A percentile compares a stretch with the other conserved stretches of the same genome.
These are phyloP conservation scores for Brachypodium distachyon DNA, from an alignment of 202 grass and related monocot species.

Conservation along the genomic window DNA sequence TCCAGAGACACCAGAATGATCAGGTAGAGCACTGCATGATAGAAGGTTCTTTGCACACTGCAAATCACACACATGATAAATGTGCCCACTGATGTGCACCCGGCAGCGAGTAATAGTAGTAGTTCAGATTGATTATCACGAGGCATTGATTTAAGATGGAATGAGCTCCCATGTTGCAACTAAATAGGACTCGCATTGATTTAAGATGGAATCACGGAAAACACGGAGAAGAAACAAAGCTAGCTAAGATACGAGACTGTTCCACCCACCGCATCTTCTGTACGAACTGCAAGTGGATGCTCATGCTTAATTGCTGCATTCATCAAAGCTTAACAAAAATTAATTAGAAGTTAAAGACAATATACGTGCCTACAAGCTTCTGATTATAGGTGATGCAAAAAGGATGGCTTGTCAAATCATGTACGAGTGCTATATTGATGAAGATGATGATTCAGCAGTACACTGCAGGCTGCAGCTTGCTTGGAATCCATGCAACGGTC, in stretches of 20 bases:
- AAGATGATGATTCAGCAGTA: background rate
- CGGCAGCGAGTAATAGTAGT: background rate
- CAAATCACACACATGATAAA: slow-evolving; percentile 18
- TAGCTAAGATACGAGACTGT: background rate
- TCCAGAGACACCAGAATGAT: background rate
- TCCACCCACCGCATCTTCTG: background rate
- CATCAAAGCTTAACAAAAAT: background rate
- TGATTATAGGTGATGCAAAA: background rate
- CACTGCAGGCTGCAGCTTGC: background rate
- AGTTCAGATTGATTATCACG: slow-evolving; percentile 16
- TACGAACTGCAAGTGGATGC: slow-evolving; percentile 2
- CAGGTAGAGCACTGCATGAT: background rate
- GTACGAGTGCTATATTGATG: background rate
- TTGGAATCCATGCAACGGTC: slow-evolving; percentile 7
- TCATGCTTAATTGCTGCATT: background rate
- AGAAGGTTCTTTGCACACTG: background rate
- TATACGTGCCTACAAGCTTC: background rate
- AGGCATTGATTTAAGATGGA: background rate
- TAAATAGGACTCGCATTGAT: background rate
- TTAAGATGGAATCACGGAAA: background rate
- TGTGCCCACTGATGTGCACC: background rate
- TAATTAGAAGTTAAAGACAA: background rate
- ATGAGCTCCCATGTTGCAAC: background rate
- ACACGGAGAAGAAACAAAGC: slow-evolving; percentile 13
- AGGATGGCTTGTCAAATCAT: slow-evolving; percentile 1